Percentiles rank a stretch among this genome's conserved stretches.
Conservation (phyloP, 148 eudicot species). For the Vaccinium corymbosum region DNA sequence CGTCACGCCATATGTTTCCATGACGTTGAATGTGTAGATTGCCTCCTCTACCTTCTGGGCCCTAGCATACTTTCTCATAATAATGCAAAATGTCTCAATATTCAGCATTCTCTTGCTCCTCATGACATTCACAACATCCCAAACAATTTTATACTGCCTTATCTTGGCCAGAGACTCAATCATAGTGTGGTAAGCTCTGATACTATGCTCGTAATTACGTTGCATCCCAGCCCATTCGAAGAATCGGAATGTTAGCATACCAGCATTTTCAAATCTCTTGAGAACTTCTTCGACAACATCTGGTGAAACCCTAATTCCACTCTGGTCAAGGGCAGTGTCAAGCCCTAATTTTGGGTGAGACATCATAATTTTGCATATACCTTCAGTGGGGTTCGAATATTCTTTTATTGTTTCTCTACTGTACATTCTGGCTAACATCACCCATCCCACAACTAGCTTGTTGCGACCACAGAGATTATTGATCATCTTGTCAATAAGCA, state of each 20-base stretch:
- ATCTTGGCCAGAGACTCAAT: constrained; percentile 87
- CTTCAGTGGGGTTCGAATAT: constrained; percentile 37
- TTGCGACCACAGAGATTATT: constrained; percentile 18
- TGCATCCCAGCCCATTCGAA: constrained; percentile 94
- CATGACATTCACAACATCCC: constrained; percentile 83
- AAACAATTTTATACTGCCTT: constrained; percentile 84
- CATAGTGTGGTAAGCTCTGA: constrained; percentile 75
- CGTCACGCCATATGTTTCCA: constrained; percentile 59
- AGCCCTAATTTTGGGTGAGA: constrained; percentile 74
- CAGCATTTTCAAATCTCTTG: constrained; percentile 71
- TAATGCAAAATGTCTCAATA: constrained; percentile 87
- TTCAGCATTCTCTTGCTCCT: constrained; percentile 63
- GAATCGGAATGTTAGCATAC: constrained; percentile 77
- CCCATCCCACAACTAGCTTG: constrained; percentile 25
- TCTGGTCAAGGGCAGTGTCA: constrained; percentile 68
- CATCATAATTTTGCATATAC: constrained; percentile 62
- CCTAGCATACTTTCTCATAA: constrained; percentile 91
- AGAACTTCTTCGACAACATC: constrained; percentile 75
- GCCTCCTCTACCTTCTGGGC: constrained; percentile 88
- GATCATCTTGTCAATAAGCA: constrained; percentile 26
- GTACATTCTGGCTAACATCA: constrained; percentile 36
- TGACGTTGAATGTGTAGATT: constrained; percentile 75
- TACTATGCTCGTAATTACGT: constrained; percentile 61
- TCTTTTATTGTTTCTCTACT: constrained; percentile 39
- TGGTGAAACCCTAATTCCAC: constrained; percentile 61